Percentiles rank a stretch among this genome's conserved stretches.
phyloP scores from a whole-genome alignment of 2,329 filamentous ascomycete species.

The Aspergillus fijiensis region DNA sequence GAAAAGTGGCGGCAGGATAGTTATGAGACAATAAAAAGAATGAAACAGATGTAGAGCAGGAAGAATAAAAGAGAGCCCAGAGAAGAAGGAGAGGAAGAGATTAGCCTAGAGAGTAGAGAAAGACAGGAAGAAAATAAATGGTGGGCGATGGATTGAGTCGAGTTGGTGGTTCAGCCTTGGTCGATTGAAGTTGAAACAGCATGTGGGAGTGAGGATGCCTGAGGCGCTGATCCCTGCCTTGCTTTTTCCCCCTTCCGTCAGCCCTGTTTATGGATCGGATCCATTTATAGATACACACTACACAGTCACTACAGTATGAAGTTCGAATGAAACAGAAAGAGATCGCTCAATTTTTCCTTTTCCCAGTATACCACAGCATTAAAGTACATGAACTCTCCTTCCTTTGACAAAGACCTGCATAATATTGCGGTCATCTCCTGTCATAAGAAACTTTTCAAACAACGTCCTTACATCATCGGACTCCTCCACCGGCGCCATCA shows the following conservation, averaged over 20 bases:
- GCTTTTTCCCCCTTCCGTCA: not conserved
- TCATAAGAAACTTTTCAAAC: conserved; percentile 66
- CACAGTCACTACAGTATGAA: too few relatives aligned
- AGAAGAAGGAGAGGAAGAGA: not conserved
- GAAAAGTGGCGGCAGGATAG: not conserved
- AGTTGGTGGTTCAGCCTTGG: not conserved
- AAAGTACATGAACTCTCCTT: conserved; percentile 26
- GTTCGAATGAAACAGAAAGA: too few relatives aligned
- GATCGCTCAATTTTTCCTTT: too few relatives aligned
- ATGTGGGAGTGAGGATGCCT: not conserved
- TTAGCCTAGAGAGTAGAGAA: not conserved
- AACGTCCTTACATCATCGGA: conserved; percentile 48
- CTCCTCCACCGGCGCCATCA: conserved; percentile 56
- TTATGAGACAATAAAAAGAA: not conserved
- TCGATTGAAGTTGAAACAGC: not conserved
- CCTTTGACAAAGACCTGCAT: conserved; percentile 56
- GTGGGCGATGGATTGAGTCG: not conserved
- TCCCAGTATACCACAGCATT: not conserved
- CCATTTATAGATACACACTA: not conserved
- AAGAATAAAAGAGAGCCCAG: not conserved
- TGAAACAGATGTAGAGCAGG: too few relatives aligned
- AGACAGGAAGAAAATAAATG: not conserved
- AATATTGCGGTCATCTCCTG: conserved; percentile 64
- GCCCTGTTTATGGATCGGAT: not conserved
- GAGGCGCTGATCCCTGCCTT: not conserved